Base-by-base conservation (phyloP, 768 basidiomycete species). In the Polyporus arcularius region DNA sequence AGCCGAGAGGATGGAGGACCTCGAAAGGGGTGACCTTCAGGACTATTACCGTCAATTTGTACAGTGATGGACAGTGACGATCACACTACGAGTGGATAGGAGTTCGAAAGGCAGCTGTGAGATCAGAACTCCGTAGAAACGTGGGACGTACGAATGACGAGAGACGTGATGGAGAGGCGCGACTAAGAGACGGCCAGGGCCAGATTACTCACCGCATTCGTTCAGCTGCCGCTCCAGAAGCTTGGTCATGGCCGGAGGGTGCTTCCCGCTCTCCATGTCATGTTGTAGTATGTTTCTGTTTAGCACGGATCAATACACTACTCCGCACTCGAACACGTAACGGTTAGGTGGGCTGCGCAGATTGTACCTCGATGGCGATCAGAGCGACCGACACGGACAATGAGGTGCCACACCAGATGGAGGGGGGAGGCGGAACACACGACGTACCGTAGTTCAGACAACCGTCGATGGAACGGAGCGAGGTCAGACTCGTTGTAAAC, bases 401-500 rank as follows among this genome's bases (percentile, higher is more conserved):
- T 42, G 42, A 11, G 10, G 30, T 15, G 18, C 4, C 26, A 18
- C n/a, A 4, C 10, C 32, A 39, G 14, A 5, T 32, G 40, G 55
- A 53, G 43, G 11, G 47, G 54, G 18, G 15, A 40, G 41, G 46
- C 43, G 49, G 40, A 46, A 46, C 15, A 8, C 2, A 18, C 42
- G 39, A 72, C 68, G 63, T 58, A 81, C 62, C 92, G 88, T 42
- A 99, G 82, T 63, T 95, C 90, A 28, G 80, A 78, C 53, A 98
- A 75, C 60, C 97, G 87, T 64, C 83, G 81, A 58, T 88, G 85
- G 76, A 98, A 98, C 2, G 97, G 95, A 31, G 82, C 81, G 32
- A 98, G 87, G 76, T 97, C 94, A 26, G 87, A 77, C 70, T 95
- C 92, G 66, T 94, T 98, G 75, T 98, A 98, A 47, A 94, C 88